Base-by-base conservation (phyloP, 306 rosid species). In the Pueraria montana region DNA sequence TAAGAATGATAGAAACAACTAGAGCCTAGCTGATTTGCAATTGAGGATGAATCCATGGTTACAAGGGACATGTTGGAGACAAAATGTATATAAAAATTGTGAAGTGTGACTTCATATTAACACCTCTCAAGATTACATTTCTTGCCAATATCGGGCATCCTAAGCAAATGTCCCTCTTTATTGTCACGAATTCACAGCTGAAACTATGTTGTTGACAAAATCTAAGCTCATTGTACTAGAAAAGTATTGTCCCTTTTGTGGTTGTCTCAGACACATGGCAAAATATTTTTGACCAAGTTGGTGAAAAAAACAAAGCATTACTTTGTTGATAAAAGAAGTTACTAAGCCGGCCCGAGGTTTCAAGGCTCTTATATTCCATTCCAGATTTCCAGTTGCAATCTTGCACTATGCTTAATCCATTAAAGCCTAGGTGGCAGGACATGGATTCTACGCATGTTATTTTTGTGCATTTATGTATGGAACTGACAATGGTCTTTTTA, bases 81-180 rank as follows among this genome's bases (percentile, higher is more conserved):
- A 78, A 42, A 11, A 13, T 63, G 49, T 42, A n/a, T n/a, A 55
- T 8, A 67, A 58, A 84, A 69, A 43, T 50, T 36, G 30, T 63
- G 55, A 6, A 48, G 77, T 76, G 8, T 66, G 32, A 78, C 16
- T 65, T 32, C 58, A 55, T 21, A 74, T 59, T 11, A 72, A 65
- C 68, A 61, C 24, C 16, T 77, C 45, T 27, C 24, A 40, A 11
- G 52, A n/a, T 49, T 58, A 58, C 67, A 79, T 56, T 84, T 73
- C 82, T 76, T 76, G 87, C 2, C 14, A 52, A 67, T 84, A 61
- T 78, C 43, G 20, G 69, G 84, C 18, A 78, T 84, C 83, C 86
- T 23, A 42, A 36, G 80, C 10, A 20, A 78, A 36, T 43, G 52
- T 72, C 65, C n/a, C 81, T 49, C 24, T 40, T 20, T 69, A 40